Conservation (phyloP, 2,329 filamentous ascomycete species). For the Gyromitra esculenta region DNA sequence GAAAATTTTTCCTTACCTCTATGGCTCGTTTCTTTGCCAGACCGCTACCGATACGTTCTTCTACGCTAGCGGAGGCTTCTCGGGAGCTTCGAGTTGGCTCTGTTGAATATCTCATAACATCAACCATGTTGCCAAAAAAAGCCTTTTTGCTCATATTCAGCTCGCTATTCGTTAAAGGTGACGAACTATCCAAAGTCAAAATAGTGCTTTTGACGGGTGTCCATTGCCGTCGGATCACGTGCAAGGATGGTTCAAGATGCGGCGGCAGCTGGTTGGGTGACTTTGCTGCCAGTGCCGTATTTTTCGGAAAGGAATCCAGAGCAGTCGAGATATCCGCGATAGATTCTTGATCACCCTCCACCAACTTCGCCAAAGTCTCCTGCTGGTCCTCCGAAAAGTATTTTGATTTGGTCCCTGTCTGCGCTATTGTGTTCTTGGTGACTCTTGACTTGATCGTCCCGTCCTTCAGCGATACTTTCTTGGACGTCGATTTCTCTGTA, state of each 20-base stretch:
- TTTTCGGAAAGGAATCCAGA: neutral
- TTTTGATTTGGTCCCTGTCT: slow-evolving; percentile 26
- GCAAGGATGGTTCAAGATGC: slow-evolving; percentile 20
- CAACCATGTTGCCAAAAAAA: slow-evolving; percentile 39
- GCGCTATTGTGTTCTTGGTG: slow-evolving; percentile 21
- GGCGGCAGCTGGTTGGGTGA: slow-evolving; percentile 11
- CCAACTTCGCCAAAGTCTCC: neutral
- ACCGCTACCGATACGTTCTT: slow-evolving; percentile 8
- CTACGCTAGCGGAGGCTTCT: slow-evolving; percentile 12
- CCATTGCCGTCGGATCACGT: slow-evolving; percentile 41
- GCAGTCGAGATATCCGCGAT: neutral
- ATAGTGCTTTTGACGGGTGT: slow-evolving; percentile 47
- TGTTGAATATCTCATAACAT: slow-evolving; percentile 43
- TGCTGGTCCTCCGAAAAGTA: slow-evolving; percentile 7
- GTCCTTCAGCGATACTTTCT: slow-evolving; percentile 30
- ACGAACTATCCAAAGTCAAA: slow-evolving; percentile 16
- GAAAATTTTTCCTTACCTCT: slow-evolving; percentile 29
- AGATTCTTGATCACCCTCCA: neutral
- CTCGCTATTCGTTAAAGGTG: slow-evolving; percentile 26
- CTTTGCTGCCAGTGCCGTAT: slow-evolving; percentile 6
- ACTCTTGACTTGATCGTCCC: slow-evolving; percentile 40
- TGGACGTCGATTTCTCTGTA: slow-evolving; percentile 20
- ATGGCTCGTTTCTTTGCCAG: slow-evolving; percentile 41
- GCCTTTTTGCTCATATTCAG: slow-evolving; percentile 6
- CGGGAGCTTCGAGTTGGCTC: slow-evolving; percentile 9